These are phyloP conservation scores for Vigna reflexopilosa DNA, from an alignment of 306 rosid genomes.

Conservation along the genomic window DNA sequence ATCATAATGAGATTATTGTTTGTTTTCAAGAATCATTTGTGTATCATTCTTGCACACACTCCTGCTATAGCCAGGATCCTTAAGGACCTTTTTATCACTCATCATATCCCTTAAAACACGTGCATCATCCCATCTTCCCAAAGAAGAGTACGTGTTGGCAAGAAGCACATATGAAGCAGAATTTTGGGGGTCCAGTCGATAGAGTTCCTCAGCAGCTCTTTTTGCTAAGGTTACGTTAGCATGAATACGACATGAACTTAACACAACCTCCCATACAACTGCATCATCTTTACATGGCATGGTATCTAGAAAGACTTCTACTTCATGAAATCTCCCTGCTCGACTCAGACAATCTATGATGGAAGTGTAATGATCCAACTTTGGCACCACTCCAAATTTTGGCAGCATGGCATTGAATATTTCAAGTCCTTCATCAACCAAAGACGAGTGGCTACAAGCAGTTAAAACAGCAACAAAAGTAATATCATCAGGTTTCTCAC, in stretches of 20 bases:
- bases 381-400: constrained; percentile 58
- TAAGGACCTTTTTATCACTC: constrained; percentile 61
- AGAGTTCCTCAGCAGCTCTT: constrained; percentile 75
- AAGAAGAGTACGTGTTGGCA: constrained; percentile 75
- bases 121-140: constrained; percentile 91
- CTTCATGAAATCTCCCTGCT: constrained; percentile 74
- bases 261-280: constrained; percentile 84
- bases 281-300: constrained; percentile 79
- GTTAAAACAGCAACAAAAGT: constrained; percentile 73
- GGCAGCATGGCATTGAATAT: constrained; percentile 71
- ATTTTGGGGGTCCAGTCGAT: constrained; percentile 62
- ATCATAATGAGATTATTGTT: constrained; percentile 27
- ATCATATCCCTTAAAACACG: constrained; percentile 67
- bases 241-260: constrained; percentile 78
- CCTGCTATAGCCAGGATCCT: constrained; percentile 83
- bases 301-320: constrained; percentile 62
- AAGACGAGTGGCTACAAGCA: constrained; percentile 83
- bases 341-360: constrained; percentile 75
- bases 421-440: constrained; percentile 72
- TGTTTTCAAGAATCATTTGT: constrained; percentile 32
- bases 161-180: constrained; percentile 77
- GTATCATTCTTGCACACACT: constrained; percentile 53
- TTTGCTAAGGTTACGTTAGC: constrained; percentile 65
- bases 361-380: constrained; percentile 77
- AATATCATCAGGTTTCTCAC: constrained; percentile 68